Base-by-base conservation (phyloP, 1,139 yeast genomes). In the Ogataea hybrid region DNA sequence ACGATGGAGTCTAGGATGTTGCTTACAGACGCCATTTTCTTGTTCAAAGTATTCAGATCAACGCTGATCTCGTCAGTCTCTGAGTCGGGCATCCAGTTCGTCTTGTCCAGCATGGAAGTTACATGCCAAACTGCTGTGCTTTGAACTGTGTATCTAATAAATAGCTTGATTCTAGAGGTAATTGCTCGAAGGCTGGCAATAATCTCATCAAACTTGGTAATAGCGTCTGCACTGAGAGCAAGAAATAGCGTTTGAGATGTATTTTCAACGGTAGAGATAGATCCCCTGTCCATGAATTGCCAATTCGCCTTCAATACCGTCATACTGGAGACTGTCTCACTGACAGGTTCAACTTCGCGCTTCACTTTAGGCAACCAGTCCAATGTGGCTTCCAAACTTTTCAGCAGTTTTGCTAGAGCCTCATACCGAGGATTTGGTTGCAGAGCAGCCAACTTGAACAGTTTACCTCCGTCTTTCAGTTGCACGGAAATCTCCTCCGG, bases 41-140 rank as follows among this genome's bases (percentile, higher is more conserved):
- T 73, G 56, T 82, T 86, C 49, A 84, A 68, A 46, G 73, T 69
- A 14, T 77, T 75, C 40, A 85, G 74, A 50, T 68, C 77, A 20
- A 74, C 72, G 51, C 84, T 92, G 4, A 85, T 76, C 52, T 81
- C 87, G 6, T 81, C 84, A 0, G 79, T 74, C 52, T 77, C 81
- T 16, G 71, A 66, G 3, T 63, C 44, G 37, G 73, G 70, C 51
- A 70, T 62, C 76, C 79, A 74, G 34, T 67, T 70, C 17, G 65
- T 64, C 32, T 61, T 65, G 41, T 56, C 58, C 50, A 67, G 69
- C n/a, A 77, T 71, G 42, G 69, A 70, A 11, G 80, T 76, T 32
- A 84, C 71, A 54, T 75, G 77, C 58, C 77, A 79, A 14, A 84
- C 72, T 2, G 80, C 74, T 45, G 84, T 75, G 41, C 79, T 73